Percentiles rank a stretch among this genome's conserved stretches.
These are phyloP conservation scores for Baorangia bicolor DNA, from an alignment of 768 basidiomycete genomes.

Conservation along the genomic window DNA sequence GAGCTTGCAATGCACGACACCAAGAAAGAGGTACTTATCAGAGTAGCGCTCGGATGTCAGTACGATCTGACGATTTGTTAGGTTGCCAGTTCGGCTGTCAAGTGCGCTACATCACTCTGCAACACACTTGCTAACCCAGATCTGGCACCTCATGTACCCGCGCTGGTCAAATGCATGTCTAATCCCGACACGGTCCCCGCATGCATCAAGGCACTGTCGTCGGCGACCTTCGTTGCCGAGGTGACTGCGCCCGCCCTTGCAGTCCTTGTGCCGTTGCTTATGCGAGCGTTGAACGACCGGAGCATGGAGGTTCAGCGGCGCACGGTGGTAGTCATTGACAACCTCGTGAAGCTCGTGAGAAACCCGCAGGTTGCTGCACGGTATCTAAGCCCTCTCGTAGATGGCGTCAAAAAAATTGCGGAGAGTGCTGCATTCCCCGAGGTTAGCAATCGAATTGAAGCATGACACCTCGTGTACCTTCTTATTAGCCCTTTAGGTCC, in stretches of 20 bases:
- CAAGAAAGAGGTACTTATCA: constrained; percentile 71
- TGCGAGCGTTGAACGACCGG: constrained; percentile 89
- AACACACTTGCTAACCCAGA: constrained; percentile 92
- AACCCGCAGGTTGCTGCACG: constrained; percentile 85
- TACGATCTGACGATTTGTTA: constrained; percentile 30
- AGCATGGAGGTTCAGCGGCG: constrained; percentile 96
- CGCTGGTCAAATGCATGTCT: constrained; percentile 92
- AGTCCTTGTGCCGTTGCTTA: constrained; percentile 88
- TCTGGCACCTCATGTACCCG: constrained; percentile 82
- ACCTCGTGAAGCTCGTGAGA: constrained; percentile 96
- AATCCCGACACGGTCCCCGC: constrained; percentile 84
- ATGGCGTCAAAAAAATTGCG: constrained; percentile 88
- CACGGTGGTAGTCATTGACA: constrained; percentile 91
- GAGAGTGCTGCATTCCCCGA: constrained; percentile 94
- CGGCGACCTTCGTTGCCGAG: constrained; percentile 95
- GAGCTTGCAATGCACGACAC: constrained; percentile 96
- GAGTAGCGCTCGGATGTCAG: constrained; percentile 13
- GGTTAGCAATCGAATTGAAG: constrained; percentile 39
- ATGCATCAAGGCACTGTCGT: constrained; percentile 93
- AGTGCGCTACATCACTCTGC: constrained; percentile 88
- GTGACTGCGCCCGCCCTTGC: constrained; percentile 96
- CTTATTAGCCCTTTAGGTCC: constrained; percentile 51
- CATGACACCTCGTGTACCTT: constrained; percentile 8
- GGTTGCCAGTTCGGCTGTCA: constrained; percentile 85
- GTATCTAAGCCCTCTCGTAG: constrained; percentile 83